Evolutionary conservation across 2,329 filamentous ascomycete species (phyloP).

Genomic region (Biscogniauxia marginata): DNA sequence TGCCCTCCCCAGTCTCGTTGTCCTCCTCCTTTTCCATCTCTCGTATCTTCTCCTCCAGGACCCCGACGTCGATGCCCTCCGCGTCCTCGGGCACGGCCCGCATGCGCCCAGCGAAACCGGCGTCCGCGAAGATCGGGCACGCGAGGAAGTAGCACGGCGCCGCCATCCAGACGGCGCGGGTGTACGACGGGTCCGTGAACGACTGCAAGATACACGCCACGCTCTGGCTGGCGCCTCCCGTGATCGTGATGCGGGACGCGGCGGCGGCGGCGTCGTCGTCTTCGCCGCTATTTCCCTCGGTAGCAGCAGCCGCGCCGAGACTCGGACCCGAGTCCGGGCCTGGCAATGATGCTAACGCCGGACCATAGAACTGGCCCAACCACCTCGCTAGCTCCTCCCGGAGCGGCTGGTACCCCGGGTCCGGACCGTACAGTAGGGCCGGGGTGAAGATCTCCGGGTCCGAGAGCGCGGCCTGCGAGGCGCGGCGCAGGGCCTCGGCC

Average conservation of each 20-base stretch:
- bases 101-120: constrained; percentile 67
- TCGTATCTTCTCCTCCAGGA: constrained; percentile 15
- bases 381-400: constrained; percentile 67
- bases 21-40: constrained; percentile 7
- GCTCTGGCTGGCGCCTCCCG: constrained; percentile 82
- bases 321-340: not conserved
- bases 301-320: no score
- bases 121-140: constrained; percentile 81
- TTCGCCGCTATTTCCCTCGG: no score
- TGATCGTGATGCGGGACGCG: constrained; percentile 69
- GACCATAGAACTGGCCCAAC: constrained; percentile 62
- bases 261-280: constrained; percentile 25
- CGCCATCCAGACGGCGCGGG: constrained; percentile 74
- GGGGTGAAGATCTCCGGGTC: constrained; percentile 57
- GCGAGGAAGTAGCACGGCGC: constrained; percentile 83
- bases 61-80: constrained; percentile 67
- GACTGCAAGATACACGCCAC: constrained; percentile 74
- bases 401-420: constrained; percentile 70
- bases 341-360: not conserved
- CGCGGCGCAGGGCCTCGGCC: constrained; percentile 56
- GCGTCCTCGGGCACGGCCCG: constrained; percentile 73
- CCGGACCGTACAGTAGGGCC: constrained; percentile 77
- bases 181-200: constrained; percentile 76
- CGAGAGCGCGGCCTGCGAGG: constrained; percentile 60
- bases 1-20: not conserved